phyloP scores from a whole-genome alignment of 345 rosid genomes.

The Nephelium lappaceum region DNA sequence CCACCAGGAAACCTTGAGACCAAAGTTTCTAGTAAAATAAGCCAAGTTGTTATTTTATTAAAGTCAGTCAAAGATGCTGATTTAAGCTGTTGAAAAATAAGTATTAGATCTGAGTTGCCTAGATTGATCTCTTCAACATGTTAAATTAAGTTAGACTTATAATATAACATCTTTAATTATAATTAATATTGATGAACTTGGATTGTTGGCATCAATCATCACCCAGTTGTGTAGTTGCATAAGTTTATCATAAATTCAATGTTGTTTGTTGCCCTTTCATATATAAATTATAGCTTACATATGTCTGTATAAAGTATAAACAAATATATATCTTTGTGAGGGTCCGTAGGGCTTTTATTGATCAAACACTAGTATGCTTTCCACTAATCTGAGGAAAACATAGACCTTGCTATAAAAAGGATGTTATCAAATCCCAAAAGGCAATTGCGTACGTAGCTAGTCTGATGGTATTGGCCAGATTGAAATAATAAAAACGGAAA shows the following conservation, averaged over 20 bases:
- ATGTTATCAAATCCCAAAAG: background rate
- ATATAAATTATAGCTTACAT: too few relatives aligned
- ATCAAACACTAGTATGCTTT: background rate
- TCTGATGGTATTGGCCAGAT: background rate
- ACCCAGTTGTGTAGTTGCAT: background rate
- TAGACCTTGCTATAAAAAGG: background rate
- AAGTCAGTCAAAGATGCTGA: conserved; percentile 5
- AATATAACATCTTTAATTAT: too few relatives aligned
- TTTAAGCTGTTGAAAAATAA: background rate
- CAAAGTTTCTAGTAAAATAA: background rate
- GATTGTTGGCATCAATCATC: conserved; percentile 1
- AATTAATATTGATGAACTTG: background rate
- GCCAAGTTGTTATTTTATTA: background rate
- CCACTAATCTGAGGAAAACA: background rate
- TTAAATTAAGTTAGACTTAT: background rate
- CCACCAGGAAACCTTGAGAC: background rate
- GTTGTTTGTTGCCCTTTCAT: background rate
- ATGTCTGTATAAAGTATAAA: too few relatives aligned
- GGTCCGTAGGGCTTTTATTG: background rate
- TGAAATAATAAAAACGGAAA: background rate
- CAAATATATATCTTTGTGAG: too few relatives aligned
- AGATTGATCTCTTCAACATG: background rate
- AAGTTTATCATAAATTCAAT: background rate
- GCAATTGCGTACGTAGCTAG: background rate
- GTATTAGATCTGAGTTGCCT: background rate